Base-by-base conservation (phyloP, 2,329 filamentous ascomycete species). In the Paracorniculantispora psalliotae region DNA sequence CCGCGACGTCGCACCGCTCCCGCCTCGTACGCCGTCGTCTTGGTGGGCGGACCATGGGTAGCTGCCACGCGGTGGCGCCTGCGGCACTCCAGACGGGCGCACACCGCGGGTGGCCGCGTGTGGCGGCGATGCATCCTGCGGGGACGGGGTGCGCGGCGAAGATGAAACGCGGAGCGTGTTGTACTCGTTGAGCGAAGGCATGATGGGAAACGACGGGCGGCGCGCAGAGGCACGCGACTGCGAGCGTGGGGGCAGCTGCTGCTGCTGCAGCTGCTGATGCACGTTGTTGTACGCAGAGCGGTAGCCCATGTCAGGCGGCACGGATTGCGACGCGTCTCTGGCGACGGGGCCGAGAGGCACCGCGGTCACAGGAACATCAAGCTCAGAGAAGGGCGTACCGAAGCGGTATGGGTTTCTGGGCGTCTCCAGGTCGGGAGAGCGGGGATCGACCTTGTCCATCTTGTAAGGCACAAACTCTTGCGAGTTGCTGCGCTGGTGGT, bases 271-370 rank as follows among this genome's bases (percentile, higher is more conserved):
- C n/a, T n/a, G n/a, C n/a, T n/a, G n/a, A n/a, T n/a, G n/a, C n/a
- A n/a, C n/a, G n/a, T n/a, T 5, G 28, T 44, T 61, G 71, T 68
- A 44, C 28, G 23, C 35, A 30, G 47, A 17, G 49, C 48, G 77
- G 77, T 89, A 96, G 70, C 85, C 87, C 92, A 97, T 96, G 75
- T 96, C 87, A 7, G 93, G 93, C 46, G 93, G 93, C 0, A 97
- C 93, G 5, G 92, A 97, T 72, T 96, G 91, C 26, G 91, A 96
- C 49, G 81, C 79, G 68, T 94, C 88, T 53, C 93, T 88, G 47
- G 88, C 81, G 33, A 96, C 79, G 7, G 90, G 90, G 0, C 88
- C 90, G 17, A 85, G 67, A 1, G 85, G 84, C 46, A 92, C 79
- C 2, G 87, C 82, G 1, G 90, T 94, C 61, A 96, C 76, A 0